Base-by-base conservation (phyloP, 2,329 filamentous ascomycete genomes). In the Paecilomyces dactylethromorphus region DNA sequence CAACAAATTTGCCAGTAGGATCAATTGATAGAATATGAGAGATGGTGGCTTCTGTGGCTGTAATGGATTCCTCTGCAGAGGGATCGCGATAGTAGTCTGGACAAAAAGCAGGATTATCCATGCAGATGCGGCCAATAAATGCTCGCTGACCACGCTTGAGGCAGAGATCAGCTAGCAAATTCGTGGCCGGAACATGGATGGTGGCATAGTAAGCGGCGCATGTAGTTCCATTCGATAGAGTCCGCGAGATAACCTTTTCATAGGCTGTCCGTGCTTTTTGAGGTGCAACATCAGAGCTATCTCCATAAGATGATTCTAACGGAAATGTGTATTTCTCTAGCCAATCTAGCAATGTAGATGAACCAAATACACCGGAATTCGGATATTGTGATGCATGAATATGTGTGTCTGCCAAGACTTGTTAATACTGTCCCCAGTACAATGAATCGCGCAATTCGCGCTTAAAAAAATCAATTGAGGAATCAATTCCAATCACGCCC, bases 151-250 rank as follows among this genome's bases (percentile, higher is more conserved):
- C 94, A 26, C 84, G 78, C 0, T 77, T 71, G n/a, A 90, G 81
- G 69, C 93, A 97, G 18, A 97, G 84, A 63, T 91, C 86, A 0
- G 92, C 90, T 5, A 99, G 87, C 7, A 96, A 82, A 71, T 96
- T 97, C n/a, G 94, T 99, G 1, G 92, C 86, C 0, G 84, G 81
- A 1, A 96, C 89, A 71, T 96, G 87, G 62, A 91, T 86, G 26
- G 94, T 97, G 59, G 93, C 93, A 73, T 90, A 97, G 81, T 97
- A 97, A n/a, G 91, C 85, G 5, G 92, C 92, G 11, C 90, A 94
- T 0, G 94, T 99, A 10, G 94, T 99, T 62, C 94, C 94, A 71
- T 97, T 87, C 22, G 90, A 84, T 11, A 99, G 84, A 0, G 92
- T 96, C 53, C 90, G 86, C 31, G 85, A 81, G 63, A 99, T 84